Conservation (phyloP, 768 basidiomycete species). For the Albatrellus ellisii region DNA sequence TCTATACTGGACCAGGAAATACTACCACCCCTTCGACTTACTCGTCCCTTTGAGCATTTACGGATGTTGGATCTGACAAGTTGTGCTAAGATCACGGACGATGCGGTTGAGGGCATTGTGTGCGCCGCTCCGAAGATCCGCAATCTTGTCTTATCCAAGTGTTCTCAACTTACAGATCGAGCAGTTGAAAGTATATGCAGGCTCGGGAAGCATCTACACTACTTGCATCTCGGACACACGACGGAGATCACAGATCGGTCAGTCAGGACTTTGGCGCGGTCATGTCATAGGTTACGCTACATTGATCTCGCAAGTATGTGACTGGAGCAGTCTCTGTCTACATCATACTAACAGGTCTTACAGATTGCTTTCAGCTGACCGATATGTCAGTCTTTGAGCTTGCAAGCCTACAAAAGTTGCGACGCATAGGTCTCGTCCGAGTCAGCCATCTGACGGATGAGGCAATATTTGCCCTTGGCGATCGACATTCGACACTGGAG, state of each 20-base stretch:
- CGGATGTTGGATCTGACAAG: constrained; percentile 89
- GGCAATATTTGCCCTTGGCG: constrained; percentile 78
- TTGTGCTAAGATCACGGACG: constrained; percentile 70
- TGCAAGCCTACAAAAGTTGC: constrained; percentile 75
- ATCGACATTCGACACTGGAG: constrained; percentile 78
- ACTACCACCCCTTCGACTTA: constrained; percentile 53
- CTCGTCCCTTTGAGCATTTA: constrained; percentile 64
- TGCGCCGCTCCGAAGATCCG: constrained; percentile 73
- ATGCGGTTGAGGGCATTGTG: constrained; percentile 73
- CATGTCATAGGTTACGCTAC: constrained; percentile 85
- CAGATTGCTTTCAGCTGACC: constrained; percentile 78
- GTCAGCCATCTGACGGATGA: constrained; percentile 90
- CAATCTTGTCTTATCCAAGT: constrained; percentile 81
- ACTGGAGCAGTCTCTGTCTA: neutral
- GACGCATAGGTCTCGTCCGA: constrained; percentile 89
- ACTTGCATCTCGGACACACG: constrained; percentile 91
- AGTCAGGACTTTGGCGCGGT: constrained; percentile 69
- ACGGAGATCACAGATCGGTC: constrained; percentile 81
- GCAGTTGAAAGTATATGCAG: constrained; percentile 74
- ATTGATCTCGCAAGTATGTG: constrained; percentile 90
- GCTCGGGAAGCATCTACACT: constrained; percentile 87
- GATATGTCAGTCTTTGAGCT: constrained; percentile 93
- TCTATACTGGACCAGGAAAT: constrained; percentile 23
- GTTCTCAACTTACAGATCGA: constrained; percentile 62
- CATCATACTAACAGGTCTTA: constrained; percentile 8